These are phyloP conservation scores for Dacryopinax spathularia DNA, from an alignment of 768 basidiomycete genomes.

Conservation along the genomic window DNA sequence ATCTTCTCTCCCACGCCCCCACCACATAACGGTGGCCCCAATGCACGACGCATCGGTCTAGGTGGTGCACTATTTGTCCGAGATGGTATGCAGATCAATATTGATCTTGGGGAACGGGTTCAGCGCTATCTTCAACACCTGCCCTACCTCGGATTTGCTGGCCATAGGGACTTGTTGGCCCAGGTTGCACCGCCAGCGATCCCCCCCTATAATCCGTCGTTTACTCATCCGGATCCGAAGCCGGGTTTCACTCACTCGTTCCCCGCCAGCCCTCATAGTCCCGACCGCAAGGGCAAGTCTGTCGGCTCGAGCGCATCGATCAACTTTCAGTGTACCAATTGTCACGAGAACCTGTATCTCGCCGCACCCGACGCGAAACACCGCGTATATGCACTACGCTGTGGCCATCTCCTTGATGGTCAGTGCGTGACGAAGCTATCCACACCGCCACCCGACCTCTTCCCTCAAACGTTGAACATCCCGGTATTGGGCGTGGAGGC, in stretches of 20 bases:
- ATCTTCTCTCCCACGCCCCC: background rate
- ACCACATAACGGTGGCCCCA: background rate
- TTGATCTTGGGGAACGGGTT: background rate
- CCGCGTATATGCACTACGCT: background rate
- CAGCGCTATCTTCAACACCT: background rate
- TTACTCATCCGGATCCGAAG: background rate
- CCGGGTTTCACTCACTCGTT: background rate
- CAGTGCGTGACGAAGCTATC: background rate
- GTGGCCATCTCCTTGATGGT: background rate
- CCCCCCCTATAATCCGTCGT: background rate
- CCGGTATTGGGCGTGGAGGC: background rate
- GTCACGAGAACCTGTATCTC: constrained; percentile 2
- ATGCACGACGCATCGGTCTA: background rate
- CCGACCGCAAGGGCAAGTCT: background rate
- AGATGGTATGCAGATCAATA: background rate
- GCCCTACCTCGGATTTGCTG: background rate
- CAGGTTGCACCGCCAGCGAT: background rate
- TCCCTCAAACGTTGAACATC: background rate
- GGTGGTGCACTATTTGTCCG: background rate
- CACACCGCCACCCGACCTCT: background rate
- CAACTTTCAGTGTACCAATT: background rate
- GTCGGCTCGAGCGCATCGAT: background rate
- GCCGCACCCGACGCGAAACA: background rate
- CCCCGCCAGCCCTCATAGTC: background rate
- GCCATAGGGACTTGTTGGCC: background rate